Conservation (phyloP, 495 filamentous ascomycete species). For the Trichocladium uniseriatum region DNA sequence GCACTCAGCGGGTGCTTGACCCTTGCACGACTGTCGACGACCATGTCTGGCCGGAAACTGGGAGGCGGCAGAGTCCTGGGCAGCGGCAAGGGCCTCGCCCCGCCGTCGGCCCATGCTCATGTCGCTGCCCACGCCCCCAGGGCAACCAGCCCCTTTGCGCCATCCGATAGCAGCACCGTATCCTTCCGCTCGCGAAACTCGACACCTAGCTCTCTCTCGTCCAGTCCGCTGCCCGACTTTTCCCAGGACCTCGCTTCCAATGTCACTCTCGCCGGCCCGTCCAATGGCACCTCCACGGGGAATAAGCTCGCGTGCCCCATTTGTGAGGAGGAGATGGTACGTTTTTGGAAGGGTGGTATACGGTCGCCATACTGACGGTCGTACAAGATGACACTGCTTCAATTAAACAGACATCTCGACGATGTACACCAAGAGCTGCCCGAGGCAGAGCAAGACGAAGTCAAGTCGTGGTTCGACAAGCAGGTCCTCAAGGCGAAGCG, state of each 20-base stretch:
- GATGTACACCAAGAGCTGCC: slow-evolving; percentile 91
- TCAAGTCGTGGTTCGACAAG: slow-evolving; percentile 95
- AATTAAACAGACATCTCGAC: slow-evolving; percentile 92
- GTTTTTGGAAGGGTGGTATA: background rate
- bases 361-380: background rate
- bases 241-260: slow-evolving; percentile 39
- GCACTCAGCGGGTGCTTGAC: background rate
- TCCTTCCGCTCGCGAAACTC: slow-evolving; percentile 33
- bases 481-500: slow-evolving; percentile 93
- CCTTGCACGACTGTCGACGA: background rate
- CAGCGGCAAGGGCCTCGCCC: slow-evolving; percentile 65
- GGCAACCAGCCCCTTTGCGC: slow-evolving; percentile 37
- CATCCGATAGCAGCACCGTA: slow-evolving; percentile 47
- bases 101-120: slow-evolving; percentile 26
- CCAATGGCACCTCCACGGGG: slow-evolving; percentile 30
- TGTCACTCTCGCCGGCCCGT: slow-evolving; percentile 38
- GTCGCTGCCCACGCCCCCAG: slow-evolving; percentile 18
- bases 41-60: slow-evolving; percentile 73
- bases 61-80: slow-evolving; percentile 85
- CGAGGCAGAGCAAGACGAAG: slow-evolving; percentile 87
- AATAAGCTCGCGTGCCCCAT: slow-evolving; percentile 78
- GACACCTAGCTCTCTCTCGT: slow-evolving; percentile 25
- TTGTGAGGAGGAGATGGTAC: slow-evolving; percentile 89
- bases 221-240: slow-evolving; percentile 33
- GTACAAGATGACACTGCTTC: slow-evolving; percentile 72